These are phyloP conservation scores for Daldinia loculata DNA, from an alignment of 495 filamentous ascomycete species.

Conservation along the genomic window DNA sequence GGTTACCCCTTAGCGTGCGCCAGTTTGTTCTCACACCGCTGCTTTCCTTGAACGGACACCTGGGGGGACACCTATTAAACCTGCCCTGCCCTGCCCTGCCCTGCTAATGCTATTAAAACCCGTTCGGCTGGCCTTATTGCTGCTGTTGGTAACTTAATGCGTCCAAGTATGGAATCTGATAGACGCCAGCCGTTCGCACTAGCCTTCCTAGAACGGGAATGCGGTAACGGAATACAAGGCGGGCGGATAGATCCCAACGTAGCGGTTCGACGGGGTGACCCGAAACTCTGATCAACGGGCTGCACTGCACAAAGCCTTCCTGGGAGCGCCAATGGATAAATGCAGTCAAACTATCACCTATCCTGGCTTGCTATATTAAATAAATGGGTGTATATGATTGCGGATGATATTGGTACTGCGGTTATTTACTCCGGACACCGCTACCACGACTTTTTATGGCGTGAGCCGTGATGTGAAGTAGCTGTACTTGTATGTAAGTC, in stretches of 20 bases:
- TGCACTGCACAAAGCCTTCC: slow-evolving; percentile 39
- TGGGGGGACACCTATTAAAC: slow-evolving; percentile 22
- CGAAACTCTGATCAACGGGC: slow-evolving; percentile 49
- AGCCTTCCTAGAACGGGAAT: slow-evolving; percentile 41
- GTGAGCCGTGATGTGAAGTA: slow-evolving; percentile 21
- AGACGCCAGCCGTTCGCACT: slow-evolving; percentile 43
- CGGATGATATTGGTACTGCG: slow-evolving; percentile 32
- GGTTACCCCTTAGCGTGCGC: slow-evolving; percentile 38
- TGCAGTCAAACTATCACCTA: slow-evolving; percentile 40
- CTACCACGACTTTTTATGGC: slow-evolving; percentile 15
- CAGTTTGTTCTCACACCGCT: slow-evolving; percentile 48
- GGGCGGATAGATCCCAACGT: slow-evolving; percentile 50
- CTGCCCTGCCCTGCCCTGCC: neutral
- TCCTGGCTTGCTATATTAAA: slow-evolving; percentile 34
- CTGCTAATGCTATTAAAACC: slow-evolving; percentile 35
- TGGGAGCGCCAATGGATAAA: slow-evolving; percentile 35
- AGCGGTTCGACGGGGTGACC: slow-evolving; percentile 49
- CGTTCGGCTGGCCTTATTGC: slow-evolving; percentile 22
- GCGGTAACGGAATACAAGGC: slow-evolving; percentile 48
- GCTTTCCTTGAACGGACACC: slow-evolving; percentile 39
- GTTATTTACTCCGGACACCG: slow-evolving; percentile 20
- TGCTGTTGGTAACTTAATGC: slow-evolving; percentile 40
- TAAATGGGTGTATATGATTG: slow-evolving; percentile 29
- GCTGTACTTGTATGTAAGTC: slow-evolving; percentile 34
- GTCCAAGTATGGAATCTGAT: slow-evolving; percentile 36